Base-by-base conservation (phyloP, 345 rosid species). In the Combretum micranthum region DNA sequence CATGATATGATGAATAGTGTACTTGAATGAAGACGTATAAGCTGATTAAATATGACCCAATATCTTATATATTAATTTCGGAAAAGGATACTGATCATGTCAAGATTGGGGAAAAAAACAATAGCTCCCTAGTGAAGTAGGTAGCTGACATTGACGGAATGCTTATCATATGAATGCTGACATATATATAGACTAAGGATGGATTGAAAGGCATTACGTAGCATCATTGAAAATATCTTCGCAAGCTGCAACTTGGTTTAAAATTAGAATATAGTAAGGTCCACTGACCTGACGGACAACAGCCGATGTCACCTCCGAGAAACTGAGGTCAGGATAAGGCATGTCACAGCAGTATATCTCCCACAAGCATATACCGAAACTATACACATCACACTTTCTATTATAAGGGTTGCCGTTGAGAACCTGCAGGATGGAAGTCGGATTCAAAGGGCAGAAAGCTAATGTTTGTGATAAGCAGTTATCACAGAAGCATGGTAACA, bases 341-440 rank as follows among this genome's bases (percentile, higher is more conserved):
- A 93, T 93, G 80, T 93, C 99, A 61, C 99, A 89, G 64, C 97
- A 93, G 76, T 93, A 93, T 26, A 89, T 88, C 84, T 93, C 96
- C 97, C 99, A 93, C 52, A 93, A 66, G 71, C 99, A 93, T 69
- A 93, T 93, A 20, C 99, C 96, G 4, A 93, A 93, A 72, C 99
- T 89, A 68, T 93, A 93, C 55, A 93, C 99, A 60, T 93, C 97
- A 20, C 99, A 93, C 63, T 87, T 93, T 72, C 96, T 77, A 68
- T 93, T 85, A 76, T 93, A 89, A 2, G 99, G 77, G 52, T 65
- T 85, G 72, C 99, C 99, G 57, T 93, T 89, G 63, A 93, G 83
- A 62, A 93, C 99, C 97, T 90, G 67, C 25, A 12, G 13, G 43
- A 48, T 53, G 56, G 54, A 66, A 48, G 43, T 42, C 55, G 23